Evolutionary conservation across 148 eudicot genomes (phyloP).

Genomic region (Fallopia convolvulus): DNA sequence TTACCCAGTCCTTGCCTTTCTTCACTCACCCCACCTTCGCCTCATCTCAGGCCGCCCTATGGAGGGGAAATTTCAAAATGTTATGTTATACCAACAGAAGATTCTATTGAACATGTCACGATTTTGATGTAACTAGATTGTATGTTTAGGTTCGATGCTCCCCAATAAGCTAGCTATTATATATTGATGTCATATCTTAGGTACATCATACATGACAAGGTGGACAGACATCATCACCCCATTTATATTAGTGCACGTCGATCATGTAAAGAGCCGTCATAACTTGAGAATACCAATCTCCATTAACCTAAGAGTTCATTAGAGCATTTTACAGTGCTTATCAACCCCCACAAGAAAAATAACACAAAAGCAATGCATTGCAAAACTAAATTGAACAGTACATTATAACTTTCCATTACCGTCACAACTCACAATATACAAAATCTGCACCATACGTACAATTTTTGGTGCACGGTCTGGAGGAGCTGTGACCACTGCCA

Average conservation of each 20-base stretch:
- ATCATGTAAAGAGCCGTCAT: background rate
- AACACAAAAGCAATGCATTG: background rate
- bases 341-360: background rate
- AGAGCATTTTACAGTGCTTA: background rate
- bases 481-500: slow-evolving; percentile 8
- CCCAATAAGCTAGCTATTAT: too few species aligned
- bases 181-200: too few species aligned
- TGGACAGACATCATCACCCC: background rate
- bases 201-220: too few species aligned
- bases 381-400: background rate
- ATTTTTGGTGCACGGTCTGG: slow-evolving; percentile 28
- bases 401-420: background rate
- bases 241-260: background rate
- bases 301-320: background rate
- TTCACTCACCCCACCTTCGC: too few species aligned
- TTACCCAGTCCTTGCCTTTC: too few species aligned
- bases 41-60: too few species aligned
- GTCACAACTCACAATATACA: slow-evolving; percentile 22
- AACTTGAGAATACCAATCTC: background rate
- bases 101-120: too few species aligned
- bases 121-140: too few species aligned
- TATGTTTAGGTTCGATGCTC: too few species aligned
- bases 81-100: too few species aligned
- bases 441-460: slow-evolving; percentile 28
- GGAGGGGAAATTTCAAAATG: too few species aligned